Percentiles rank a stretch among this genome's conserved stretches.
Conservation (phyloP, 306 rosid species). For the Neltuma alba region DNA sequence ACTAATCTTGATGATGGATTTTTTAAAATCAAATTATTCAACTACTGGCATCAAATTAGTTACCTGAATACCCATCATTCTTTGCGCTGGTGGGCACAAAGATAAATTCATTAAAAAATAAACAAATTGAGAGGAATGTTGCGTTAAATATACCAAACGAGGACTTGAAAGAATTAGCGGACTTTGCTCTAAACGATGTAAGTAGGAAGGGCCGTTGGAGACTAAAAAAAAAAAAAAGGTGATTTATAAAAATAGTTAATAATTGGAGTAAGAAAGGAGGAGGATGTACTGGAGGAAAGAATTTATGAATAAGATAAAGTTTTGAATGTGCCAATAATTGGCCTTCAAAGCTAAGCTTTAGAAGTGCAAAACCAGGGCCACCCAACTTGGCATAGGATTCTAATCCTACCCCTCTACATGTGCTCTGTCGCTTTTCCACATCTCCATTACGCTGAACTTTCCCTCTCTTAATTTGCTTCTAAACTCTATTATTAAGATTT, state of each 20-base stretch:
- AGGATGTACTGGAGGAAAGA: neutral
- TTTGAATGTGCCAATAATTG: constrained; percentile 60
- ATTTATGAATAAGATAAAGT: neutral
- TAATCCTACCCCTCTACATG: constrained; percentile 54
- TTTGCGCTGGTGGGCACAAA: too few relatives aligned
- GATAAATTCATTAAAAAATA: too few relatives aligned
- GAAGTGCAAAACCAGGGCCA: constrained; percentile 46
- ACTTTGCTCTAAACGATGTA: neutral
- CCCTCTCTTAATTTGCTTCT: too few relatives aligned
- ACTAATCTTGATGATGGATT: too few relatives aligned
- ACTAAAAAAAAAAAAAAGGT: too few relatives aligned
- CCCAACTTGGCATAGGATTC: constrained; percentile 75
- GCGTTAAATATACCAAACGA: neutral
- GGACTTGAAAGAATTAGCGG: neutral
- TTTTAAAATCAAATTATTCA: too few relatives aligned
- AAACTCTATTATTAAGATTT: too few relatives aligned
- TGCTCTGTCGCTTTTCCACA: constrained; percentile 55
- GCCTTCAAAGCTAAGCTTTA: constrained; percentile 38
- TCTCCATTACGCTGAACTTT: constrained; percentile 42
- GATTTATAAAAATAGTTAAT: neutral
- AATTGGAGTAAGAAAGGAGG: neutral
- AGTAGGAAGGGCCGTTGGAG: neutral
- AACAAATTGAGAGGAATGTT: neutral
- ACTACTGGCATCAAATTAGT: too few relatives aligned
- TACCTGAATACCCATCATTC: too few relatives aligned